These are phyloP conservation scores for Balakata baccata DNA, from an alignment of 345 rosid species.

Conservation along the genomic window DNA sequence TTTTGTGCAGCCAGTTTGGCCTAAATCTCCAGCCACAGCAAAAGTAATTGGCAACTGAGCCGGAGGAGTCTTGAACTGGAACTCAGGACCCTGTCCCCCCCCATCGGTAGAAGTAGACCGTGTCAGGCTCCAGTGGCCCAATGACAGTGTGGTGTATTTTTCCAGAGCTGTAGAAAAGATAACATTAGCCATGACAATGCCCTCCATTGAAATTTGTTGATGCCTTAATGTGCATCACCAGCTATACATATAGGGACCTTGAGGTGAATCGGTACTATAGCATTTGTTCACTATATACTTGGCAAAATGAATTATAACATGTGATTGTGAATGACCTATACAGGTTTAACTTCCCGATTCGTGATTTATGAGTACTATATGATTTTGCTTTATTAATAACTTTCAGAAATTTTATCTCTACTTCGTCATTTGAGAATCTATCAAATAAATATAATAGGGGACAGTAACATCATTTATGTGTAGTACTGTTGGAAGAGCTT, in stretches of 20 bases:
- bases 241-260: no score
- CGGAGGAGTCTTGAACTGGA: conserved; percentile 85
- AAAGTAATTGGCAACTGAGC: conserved; percentile 71
- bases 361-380: not conserved
- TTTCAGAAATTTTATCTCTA: not conserved
- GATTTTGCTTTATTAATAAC: not conserved
- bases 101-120: conserved; percentile 71
- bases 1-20: conserved; percentile 95
- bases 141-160: conserved; percentile 83
- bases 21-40: conserved; percentile 92
- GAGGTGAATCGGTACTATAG: no score
- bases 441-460: not conserved
- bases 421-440: not conserved
- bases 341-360: not conserved
- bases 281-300: no score
- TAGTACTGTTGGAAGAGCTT: not conserved
- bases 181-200: conserved; percentile 10
- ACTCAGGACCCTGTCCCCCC: conserved; percentile 81
- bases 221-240: no score
- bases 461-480: not conserved
- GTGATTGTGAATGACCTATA: not conserved
- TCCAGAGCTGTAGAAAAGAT: conserved; percentile 74
- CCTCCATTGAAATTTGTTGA: no score
- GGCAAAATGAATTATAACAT: no score
- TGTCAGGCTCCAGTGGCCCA: conserved; percentile 67